Percentiles rank a stretch among this genome's conserved stretches.
These are phyloP conservation scores for Blastomyces emzantsi DNA, from an alignment of 2,329 filamentous ascomycete species.

Conservation along the genomic window DNA sequence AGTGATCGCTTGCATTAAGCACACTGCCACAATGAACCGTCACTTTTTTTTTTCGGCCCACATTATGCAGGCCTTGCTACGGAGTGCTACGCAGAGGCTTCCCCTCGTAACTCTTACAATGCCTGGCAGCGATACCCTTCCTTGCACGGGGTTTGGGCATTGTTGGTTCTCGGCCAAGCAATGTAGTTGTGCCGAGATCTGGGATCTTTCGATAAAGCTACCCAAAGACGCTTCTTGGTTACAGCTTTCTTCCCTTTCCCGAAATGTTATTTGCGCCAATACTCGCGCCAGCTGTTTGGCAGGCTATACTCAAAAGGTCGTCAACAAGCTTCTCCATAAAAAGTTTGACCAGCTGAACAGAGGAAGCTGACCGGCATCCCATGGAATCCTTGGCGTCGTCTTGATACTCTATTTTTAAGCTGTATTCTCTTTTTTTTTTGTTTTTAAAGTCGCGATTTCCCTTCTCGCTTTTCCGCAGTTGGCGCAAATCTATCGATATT, in stretches of 20 bases:
- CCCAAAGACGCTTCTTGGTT: not conserved
- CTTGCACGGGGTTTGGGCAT: not conserved
- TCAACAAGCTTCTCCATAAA: not conserved
- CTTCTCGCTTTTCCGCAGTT: not conserved
- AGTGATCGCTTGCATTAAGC: not conserved
- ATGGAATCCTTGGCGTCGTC: not conserved
- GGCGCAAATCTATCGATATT: not conserved
- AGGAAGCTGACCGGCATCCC: not conserved
- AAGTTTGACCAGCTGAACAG: slow-evolving; percentile 1
- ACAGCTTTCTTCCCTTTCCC: not conserved
- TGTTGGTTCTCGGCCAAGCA: not conserved
- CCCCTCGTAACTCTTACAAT: not conserved
- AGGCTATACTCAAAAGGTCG: not conserved
- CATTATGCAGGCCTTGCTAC: no score
- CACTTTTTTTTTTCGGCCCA: not conserved
- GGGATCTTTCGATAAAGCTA: not conserved
- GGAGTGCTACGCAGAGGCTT: not conserved
- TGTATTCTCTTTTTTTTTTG: not conserved
- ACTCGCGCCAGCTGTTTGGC: not conserved
- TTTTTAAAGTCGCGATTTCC: slow-evolving; percentile 1
- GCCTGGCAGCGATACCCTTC: not conserved
- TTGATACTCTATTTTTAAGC: not conserved
- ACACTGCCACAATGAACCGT: not conserved
- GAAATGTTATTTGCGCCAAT: not conserved
- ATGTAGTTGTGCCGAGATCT: not conserved